These are phyloP conservation scores for Epichloe coenophiala DNA, from an alignment of 2,329 filamentous ascomycete genomes.

Conservation along the genomic window DNA sequence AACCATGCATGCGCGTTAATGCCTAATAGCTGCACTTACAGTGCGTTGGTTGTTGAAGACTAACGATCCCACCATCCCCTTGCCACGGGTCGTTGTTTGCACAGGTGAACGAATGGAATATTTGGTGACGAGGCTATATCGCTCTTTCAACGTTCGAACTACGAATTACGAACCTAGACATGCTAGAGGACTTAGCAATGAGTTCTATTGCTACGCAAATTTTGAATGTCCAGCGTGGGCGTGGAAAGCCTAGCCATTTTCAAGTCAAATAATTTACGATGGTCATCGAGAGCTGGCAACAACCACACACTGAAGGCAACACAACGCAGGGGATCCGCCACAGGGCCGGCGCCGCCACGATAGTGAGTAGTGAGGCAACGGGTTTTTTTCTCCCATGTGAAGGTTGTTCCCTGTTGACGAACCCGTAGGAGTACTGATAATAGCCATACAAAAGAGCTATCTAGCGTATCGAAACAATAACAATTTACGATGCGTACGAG, in stretches of 20 bases:
- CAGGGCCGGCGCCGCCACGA: too few species aligned
- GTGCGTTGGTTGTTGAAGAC: constrained; percentile 55
- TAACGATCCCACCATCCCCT: constrained; percentile 6
- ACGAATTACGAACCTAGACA: constrained; percentile 59
- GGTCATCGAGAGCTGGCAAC: too few species aligned
- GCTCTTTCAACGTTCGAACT: constrained; percentile 43
- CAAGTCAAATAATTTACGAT: not conserved
- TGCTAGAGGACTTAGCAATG: constrained; percentile 62
- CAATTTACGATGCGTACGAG: not conserved
- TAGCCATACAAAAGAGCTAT: too few species aligned
- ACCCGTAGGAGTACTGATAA: too few species aligned
- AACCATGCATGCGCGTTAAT: not conserved
- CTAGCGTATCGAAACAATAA: not conserved
- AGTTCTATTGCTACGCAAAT: constrained; percentile 69
- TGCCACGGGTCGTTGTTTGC: constrained; percentile 45
- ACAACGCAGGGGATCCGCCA: too few species aligned
- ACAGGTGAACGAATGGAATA: constrained; percentile 65
- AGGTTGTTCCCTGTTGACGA: too few species aligned
- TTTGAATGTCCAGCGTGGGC: constrained; percentile 49
- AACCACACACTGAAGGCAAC: too few species aligned
- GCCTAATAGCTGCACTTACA: constrained; percentile 51
- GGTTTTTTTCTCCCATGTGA: too few species aligned
- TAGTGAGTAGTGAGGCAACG: too few species aligned
- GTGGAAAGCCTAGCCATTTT: constrained; percentile 1
- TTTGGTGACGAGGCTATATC: constrained; percentile 54